These are phyloP conservation scores for Metschnikowia vanudenii DNA, from an alignment of 805 yeast species.

Conservation along the genomic window DNA sequence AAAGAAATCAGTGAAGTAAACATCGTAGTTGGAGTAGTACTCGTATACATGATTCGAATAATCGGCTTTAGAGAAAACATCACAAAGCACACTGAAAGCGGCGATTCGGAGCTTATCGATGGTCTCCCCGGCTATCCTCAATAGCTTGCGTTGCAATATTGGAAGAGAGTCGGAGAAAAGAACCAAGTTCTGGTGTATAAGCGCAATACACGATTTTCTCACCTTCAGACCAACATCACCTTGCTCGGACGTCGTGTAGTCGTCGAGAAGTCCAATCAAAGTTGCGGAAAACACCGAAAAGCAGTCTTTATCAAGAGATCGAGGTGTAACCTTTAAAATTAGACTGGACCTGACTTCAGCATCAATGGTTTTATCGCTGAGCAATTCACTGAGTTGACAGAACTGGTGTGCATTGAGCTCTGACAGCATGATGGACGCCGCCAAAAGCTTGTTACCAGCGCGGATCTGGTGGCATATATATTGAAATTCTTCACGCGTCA, in stretches of 20 bases:
- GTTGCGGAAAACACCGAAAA: constrained; percentile 7
- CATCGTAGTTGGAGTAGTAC: constrained; percentile 9
- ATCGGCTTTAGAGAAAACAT: constrained; percentile 13
- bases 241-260: constrained; percentile 72
- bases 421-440: constrained; percentile 35
- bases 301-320: constrained; percentile 11
- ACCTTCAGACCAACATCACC: constrained; percentile 92
- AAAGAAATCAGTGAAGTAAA: constrained; percentile 25
- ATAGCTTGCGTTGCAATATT: constrained; percentile 30
- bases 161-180: background rate
- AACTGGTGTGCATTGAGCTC: constrained; percentile 16
- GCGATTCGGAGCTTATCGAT: constrained; percentile 51
- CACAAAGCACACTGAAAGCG: constrained; percentile 40
- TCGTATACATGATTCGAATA: background rate
- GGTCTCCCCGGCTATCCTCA: constrained; percentile 63
- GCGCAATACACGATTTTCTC: constrained; percentile 48
- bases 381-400: constrained; percentile 24
- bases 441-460: constrained; percentile 37
- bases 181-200: constrained; percentile 32
- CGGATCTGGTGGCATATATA: constrained; percentile 39
- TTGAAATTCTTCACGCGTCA: constrained; percentile 15
- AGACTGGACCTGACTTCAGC: constrained; percentile 29
- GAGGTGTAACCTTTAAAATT: constrained; percentile 23
- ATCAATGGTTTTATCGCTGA: constrained; percentile 28
- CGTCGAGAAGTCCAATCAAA: constrained; percentile 52